These are phyloP conservation scores for Fraxinus velutina DNA, from an alignment of 305 asterid genomes.

Conservation along the genomic window DNA sequence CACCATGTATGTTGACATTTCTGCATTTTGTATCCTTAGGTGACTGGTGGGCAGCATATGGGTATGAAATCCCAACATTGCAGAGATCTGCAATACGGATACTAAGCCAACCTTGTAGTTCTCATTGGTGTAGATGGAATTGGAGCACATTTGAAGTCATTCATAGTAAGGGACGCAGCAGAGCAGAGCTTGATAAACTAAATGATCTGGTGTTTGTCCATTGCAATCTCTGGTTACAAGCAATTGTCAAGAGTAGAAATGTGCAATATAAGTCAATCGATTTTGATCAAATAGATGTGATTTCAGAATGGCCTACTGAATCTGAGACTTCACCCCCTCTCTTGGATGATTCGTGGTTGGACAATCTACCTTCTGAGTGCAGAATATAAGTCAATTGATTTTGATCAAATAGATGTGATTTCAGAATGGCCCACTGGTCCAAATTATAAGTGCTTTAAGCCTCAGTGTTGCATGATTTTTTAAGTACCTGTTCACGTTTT, in stretches of 20 bases:
- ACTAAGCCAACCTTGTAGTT: slow-evolving; percentile 49
- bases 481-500: background rate
- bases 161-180: slow-evolving; percentile 26
- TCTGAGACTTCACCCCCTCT: slow-evolving; percentile 30
- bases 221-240: slow-evolving; percentile 50
- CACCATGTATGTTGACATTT: background rate
- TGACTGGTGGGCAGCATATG: slow-evolving; percentile 58
- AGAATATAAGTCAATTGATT: slow-evolving; percentile 30
- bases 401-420: slow-evolving; percentile 36
- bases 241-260: slow-evolving; percentile 29
- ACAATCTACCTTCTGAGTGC: slow-evolving; percentile 22
- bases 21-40: slow-evolving; percentile 27
- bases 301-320: slow-evolving; percentile 44
- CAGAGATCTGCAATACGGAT: slow-evolving; percentile 47
- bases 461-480: background rate
- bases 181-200: slow-evolving; percentile 31
- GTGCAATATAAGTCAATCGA: slow-evolving; percentile 30
- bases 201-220: slow-evolving; percentile 42
- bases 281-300: slow-evolving; percentile 39
- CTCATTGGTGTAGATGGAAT: slow-evolving; percentile 52
- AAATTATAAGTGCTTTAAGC: background rate
- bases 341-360: slow-evolving; percentile 32
- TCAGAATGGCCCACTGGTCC: slow-evolving; percentile 33
- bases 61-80: slow-evolving; percentile 45
- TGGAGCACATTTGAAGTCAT: slow-evolving; percentile 37